Base-by-base conservation (phyloP, 2,329 filamentous ascomycete genomes). In the Corynespora cassiicola region DNA sequence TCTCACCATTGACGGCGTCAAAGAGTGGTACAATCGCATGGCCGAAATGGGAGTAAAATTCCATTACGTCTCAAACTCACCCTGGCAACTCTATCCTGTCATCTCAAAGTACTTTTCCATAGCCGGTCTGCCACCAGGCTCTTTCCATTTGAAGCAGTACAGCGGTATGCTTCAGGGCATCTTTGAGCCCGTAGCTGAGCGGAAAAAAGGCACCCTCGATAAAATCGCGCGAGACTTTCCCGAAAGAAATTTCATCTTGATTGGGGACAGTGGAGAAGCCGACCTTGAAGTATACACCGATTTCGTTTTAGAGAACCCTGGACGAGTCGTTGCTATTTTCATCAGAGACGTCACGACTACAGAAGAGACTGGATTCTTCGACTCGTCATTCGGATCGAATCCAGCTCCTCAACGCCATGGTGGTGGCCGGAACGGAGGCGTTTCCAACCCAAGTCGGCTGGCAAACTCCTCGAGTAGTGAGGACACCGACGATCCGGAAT, bases 21-120 rank as follows among this genome's bases (percentile, higher is more conserved):
- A 77, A 41, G 89, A 95, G 47, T 97, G 94, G 92, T 99, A 97
- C 63, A 82, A 76, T 22, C 77, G 77, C 14, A 78, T 99, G 70
- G 79, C 87, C 24, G 76, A 84, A 14, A 82, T 92, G 72, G 90
- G 91, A 12, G 92, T 97, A 16, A 82, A 85, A 55, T 80, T 99
- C 35, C 95, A 99, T 64, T 99, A 99, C 66, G 95, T 96, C 50
- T 99, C 94, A n/a, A 99, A 99, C 69, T 95, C 92, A 33, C 94
- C 94, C 1, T 99, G 95, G 95, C 95, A 99, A 65, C 78, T 99
- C 6, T 99, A 89, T 56, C 94, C 94, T 0, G 83, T 97, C 2
- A 74, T 99, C 8, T 86, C 88, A 5, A 89, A 82, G 36, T 99
- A 87, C 65, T 95, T 97, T 66, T 83, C 85, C 50, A 71, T 86